Percentiles rank a stretch among this genome's conserved stretches.
These are phyloP conservation scores for Phytopythium montanum DNA, from an alignment of 352 stramenopile genomes.

Conservation along the genomic window DNA sequence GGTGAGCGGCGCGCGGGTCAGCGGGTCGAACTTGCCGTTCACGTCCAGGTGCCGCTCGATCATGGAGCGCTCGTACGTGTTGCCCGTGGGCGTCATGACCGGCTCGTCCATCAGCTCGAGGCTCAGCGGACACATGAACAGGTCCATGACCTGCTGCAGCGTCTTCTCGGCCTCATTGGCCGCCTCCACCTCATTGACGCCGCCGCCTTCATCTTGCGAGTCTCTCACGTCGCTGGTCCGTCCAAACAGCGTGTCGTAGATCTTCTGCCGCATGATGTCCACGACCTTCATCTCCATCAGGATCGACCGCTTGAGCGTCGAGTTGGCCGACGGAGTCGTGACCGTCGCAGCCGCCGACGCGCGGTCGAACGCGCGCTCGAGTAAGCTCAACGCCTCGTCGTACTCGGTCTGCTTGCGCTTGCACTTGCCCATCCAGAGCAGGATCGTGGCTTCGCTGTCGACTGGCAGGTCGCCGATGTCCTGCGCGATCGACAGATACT, in stretches of 20 bases:
- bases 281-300: slow-evolving; percentile 68
- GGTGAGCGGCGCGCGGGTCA: slow-evolving; percentile 50
- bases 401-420: slow-evolving; percentile 48
- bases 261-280: slow-evolving; percentile 36
- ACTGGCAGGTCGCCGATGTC: slow-evolving; percentile 29
- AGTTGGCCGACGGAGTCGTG: slow-evolving; percentile 30
- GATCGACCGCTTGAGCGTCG: slow-evolving; percentile 44
- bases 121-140: slow-evolving; percentile 69
- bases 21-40: slow-evolving; percentile 71
- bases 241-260: slow-evolving; percentile 38
- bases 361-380: slow-evolving; percentile 56
- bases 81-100: slow-evolving; percentile 66
- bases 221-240: slow-evolving; percentile 16
- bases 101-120: slow-evolving; percentile 78
- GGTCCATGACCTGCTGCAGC: slow-evolving; percentile 64
- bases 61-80: slow-evolving; percentile 76
- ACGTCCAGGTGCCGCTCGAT: slow-evolving; percentile 70
- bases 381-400: slow-evolving; percentile 36
- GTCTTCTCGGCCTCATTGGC: slow-evolving; percentile 29
- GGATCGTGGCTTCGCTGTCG: slow-evolving; percentile 39
- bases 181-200: slow-evolving; percentile 9
- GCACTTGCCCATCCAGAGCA: slow-evolving; percentile 65
- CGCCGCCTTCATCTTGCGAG: background rate
- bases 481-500: slow-evolving; percentile 37
- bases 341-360: slow-evolving; percentile 29